phyloP scores from a whole-genome alignment of 2,329 filamentous ascomycete genomes.

The Massarina eburnea region DNA sequence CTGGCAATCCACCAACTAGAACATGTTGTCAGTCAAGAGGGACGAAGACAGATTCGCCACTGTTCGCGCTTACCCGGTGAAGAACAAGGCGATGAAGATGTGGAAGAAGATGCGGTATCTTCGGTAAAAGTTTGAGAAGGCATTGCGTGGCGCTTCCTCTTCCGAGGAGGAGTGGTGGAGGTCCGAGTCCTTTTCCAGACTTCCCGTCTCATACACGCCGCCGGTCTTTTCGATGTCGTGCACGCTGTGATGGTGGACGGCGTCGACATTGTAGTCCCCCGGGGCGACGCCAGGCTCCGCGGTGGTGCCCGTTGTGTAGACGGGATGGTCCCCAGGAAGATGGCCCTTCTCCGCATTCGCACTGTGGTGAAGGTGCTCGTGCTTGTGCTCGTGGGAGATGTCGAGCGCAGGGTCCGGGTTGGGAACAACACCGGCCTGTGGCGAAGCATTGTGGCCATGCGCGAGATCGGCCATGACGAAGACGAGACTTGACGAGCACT shows the following conservation, averaged over 20 bases:
- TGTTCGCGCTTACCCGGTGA: conserved; percentile 52
- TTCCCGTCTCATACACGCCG: conserved; percentile 41
- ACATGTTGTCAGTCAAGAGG: conserved; percentile 19
- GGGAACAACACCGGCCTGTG: conserved; percentile 33
- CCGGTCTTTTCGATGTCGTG: conserved; percentile 39
- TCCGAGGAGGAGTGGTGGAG: conserved; percentile 19
- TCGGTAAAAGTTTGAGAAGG: conserved; percentile 44
- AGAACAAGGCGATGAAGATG: conserved; percentile 50
- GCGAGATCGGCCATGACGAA: conserved; percentile 35
- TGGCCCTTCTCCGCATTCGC: conserved; percentile 29
- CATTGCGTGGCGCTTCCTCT: conserved; percentile 37
- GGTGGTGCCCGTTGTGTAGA: conserved; percentile 42
- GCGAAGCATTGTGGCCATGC: conserved; percentile 38
- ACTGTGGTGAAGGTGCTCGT: conserved; percentile 43
- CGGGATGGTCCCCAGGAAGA: conserved; percentile 24
- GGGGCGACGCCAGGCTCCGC: conserved; percentile 32
- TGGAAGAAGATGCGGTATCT: conserved; percentile 41
- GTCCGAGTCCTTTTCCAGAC: conserved; percentile 35
- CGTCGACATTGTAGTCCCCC: conserved; percentile 39
- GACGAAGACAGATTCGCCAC: not conserved
- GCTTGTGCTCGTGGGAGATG: conserved; percentile 40
- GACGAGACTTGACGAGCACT: no score
- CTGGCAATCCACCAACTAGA: conserved; percentile 74
- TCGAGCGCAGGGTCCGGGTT: conserved; percentile 44
- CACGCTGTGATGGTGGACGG: conserved; percentile 7